These are phyloP conservation scores for Gossypium bickii DNA, from an alignment of 345 rosid species.

Conservation along the genomic window DNA sequence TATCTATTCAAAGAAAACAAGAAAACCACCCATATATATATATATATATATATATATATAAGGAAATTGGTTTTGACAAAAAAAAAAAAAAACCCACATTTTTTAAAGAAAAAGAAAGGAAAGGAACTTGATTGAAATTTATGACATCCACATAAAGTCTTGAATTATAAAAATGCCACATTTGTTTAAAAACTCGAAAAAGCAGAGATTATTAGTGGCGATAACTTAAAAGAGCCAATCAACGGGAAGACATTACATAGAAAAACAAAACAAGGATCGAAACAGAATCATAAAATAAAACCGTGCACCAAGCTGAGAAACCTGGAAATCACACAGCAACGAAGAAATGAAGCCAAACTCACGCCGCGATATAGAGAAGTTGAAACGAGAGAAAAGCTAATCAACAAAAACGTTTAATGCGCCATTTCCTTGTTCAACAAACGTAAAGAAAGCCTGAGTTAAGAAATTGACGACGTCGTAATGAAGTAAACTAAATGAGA, in stretches of 20 bases:
- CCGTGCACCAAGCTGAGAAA: constrained; percentile 13
- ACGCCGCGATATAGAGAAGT: not conserved
- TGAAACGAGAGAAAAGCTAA: not conserved
- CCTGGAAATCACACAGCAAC: constrained; percentile 5
- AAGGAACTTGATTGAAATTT: not conserved
- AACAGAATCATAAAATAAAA: not conserved
- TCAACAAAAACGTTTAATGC: not conserved
- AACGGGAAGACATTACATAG: constrained; percentile 2
- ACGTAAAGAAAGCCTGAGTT: not conserved
- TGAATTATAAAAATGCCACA: too few species aligned
- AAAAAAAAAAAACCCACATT: not conserved
- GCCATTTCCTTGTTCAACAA: not conserved
- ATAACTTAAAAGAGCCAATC: not conserved
- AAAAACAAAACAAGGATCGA: not conserved
- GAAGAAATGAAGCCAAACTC: constrained; percentile 7
- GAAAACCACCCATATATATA: not conserved
- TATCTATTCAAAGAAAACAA: too few species aligned
- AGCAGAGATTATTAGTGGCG: not conserved
- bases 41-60: not conserved
- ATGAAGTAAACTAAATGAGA: not conserved
- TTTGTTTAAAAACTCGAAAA: not conserved
- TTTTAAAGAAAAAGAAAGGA: not conserved
- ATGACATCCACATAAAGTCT: constrained; percentile 6
- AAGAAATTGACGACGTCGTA: not conserved
- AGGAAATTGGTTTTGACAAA: not conserved